A percentile compares a stretch with the other conserved stretches of the same genome.
phyloP scores from a whole-genome alignment of 2,329 filamentous ascomycete species.

The Penicillium sp. region DNA sequence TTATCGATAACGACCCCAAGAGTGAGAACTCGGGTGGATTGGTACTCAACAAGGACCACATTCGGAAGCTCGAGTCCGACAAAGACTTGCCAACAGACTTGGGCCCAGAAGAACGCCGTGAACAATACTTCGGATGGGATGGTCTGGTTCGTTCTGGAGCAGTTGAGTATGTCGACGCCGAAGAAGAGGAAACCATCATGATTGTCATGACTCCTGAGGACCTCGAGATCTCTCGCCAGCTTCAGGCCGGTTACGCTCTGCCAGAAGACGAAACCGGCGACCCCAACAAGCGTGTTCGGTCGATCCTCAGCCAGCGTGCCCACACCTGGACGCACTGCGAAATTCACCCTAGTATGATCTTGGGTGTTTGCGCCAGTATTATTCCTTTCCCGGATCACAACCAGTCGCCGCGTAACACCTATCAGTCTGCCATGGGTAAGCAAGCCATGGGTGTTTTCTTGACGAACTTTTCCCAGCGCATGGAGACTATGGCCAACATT shows the following conservation, averaged over 20 bases:
- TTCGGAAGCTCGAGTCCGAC: slow-evolving; percentile 72
- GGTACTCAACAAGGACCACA: slow-evolving; percentile 79
- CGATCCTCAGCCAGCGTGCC: slow-evolving; percentile 78
- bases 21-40: slow-evolving; percentile 74
- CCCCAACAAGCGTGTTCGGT: slow-evolving; percentile 82
- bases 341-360: slow-evolving; percentile 98
- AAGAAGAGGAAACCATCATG: slow-evolving; percentile 98
- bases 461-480: slow-evolving; percentile 92
- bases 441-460: slow-evolving; percentile 99
- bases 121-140: slow-evolving; percentile 78
- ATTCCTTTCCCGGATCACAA: slow-evolving; percentile 99
- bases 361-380: slow-evolving; percentile 97
- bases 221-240: slow-evolving; percentile 71
- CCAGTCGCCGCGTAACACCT: slow-evolving; percentile 95
- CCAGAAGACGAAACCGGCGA: slow-evolving; percentile 65
- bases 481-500: slow-evolving; percentile 99
- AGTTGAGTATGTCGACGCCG: slow-evolving; percentile 93
- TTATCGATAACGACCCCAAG: slow-evolving; percentile 79
- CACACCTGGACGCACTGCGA: slow-evolving; percentile 98
- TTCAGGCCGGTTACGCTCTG: slow-evolving; percentile 63
- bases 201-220: slow-evolving; percentile 99
- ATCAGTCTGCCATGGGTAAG: slow-evolving; percentile 99
- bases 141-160: slow-evolving; percentile 79
- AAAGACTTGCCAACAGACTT: slow-evolving; percentile 62
- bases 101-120: slow-evolving; percentile 57